Evolutionary conservation across 2,329 filamentous ascomycete genomes (phyloP), one percentile per base, ranked within the genome.

Genomic region (Elsinoe perseae): DNA sequence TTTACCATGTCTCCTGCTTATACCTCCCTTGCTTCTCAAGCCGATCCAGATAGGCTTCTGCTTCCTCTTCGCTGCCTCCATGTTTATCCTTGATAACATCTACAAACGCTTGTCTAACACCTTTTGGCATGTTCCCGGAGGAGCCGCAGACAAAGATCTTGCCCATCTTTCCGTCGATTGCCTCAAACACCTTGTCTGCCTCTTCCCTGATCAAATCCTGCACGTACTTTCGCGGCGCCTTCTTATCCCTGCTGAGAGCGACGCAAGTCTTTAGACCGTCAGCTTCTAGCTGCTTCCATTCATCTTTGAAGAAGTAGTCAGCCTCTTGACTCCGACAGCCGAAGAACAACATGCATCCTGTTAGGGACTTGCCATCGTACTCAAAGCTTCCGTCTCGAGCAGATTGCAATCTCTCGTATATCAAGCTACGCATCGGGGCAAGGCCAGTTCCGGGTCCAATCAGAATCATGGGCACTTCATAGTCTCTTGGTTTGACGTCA

Each of bases 391-490:
- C 56, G 56, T 25, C 14, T 28, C 28, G 58, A 18, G 69, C 64
- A 73, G 73, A 76, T 7, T 62, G 56, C 18, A 68, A 64, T 23
- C 89, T 85, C 62, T 95, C 85, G 67, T 86, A 84, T n/a, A 93
- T 77, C 62, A 96, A 77, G 3, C 86, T 82, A 2, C 91, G 83
- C 64, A 95, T 83, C 0, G 92, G 91, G 0, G 91, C 92, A 28
- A 96, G 75, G 5, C 91, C 91, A 0, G 91, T 96, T 2, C 91
- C 91, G 0, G 91, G 87, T 1, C 85, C 89, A 54, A 96, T 81
- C 65, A 91, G 82, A 30, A 95, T 75, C 6, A 91, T 78, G 0
- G 90, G 86, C 5, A 68, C 73, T 3, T 70, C 66, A 0, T 76
- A 64, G 61, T 82, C 75, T 60, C 61, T 73, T 60, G 68, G 73